Evolutionary conservation across 1,139 yeast species (phyloP), one percentile per base, ranked within the genome.

Genomic region (Hyphopichia buzzinii): DNA sequence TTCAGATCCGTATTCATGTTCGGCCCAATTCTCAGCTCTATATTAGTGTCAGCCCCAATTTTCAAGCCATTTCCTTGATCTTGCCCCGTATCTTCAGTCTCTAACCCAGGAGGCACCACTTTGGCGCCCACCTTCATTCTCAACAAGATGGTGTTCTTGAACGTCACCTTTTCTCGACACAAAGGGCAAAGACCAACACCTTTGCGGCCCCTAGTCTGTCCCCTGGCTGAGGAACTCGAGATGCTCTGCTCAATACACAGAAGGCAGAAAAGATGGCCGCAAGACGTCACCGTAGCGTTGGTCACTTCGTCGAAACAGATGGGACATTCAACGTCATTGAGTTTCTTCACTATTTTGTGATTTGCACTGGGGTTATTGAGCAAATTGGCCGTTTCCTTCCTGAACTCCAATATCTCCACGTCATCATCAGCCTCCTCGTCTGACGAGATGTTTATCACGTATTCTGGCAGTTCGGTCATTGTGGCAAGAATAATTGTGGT

Each of bases 131-230:
- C 38, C 40, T 64, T 65, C 54, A 67, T 50, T 34, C 70, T 50
- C 29, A 71, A 43, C 28, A 71, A 59, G 4, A 59, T 52, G 3
- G 74, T 59, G 28, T 68, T 73, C 38, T 66, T 68, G 46, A 71
- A 70, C 3, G 59, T 44, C 17, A 69, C 73, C 30, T 48, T 44
- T 41, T 70, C 64, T 29, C 77, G 50, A 42, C 77, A 71, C 41
- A 71, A 53, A 3, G 77, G 77, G 49, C 77, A 71, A 25, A 69
- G 52, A 0, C 76, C 77, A 7, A 55, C 58, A 4, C 76, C 77
- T 39, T 57, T 48, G 24, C 46, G 47, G 4, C 64, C 62, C 25
- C 58, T 41, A 1, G 51, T 52, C 42, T 70, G 76, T 4, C 76
- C 75, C 13, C 75, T 49, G 5, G 76, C 76, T 29, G 60, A 55